Percentiles rank a stretch among this genome's conserved stretches.
Conservation (phyloP, 805 yeast genomes). For the Sungouiella blattae region DNA sequence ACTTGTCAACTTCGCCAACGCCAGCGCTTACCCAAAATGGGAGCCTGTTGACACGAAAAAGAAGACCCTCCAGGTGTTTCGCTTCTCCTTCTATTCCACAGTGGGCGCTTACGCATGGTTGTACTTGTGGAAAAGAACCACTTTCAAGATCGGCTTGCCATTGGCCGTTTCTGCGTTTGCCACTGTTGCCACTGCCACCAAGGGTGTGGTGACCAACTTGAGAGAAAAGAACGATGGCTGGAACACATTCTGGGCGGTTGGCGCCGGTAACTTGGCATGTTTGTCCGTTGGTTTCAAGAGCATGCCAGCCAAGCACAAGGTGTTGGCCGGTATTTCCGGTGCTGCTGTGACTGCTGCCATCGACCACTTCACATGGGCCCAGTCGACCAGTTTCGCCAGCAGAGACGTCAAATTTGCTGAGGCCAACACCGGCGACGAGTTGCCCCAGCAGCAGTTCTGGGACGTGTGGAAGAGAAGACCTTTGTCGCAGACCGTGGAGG, state of each 20-base stretch:
- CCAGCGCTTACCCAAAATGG: constrained; percentile 45
- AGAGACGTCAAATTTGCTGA: constrained; percentile 35
- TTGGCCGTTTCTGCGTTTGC: constrained; percentile 41
- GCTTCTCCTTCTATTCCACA: constrained; percentile 45
- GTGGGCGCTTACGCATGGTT: constrained; percentile 48
- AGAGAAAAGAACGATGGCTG: constrained; percentile 61
- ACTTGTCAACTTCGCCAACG: constrained; percentile 35
- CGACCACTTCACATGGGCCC: constrained; percentile 41
- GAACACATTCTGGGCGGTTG: constrained; percentile 64
- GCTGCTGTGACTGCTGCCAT: constrained; percentile 35
- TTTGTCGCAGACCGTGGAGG: constrained; percentile 70
- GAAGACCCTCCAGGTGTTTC: constrained; percentile 46
- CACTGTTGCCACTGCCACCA: constrained; percentile 49
- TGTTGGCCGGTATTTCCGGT: constrained; percentile 38
- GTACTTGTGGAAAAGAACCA: constrained; percentile 41
- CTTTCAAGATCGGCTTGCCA: constrained; percentile 39
- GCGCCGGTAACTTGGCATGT: constrained; percentile 44
- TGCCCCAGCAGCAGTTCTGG: constrained; percentile 56
- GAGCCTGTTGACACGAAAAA: constrained; percentile 54
- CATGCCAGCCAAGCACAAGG: constrained; percentile 41
- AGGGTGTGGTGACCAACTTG: constrained; percentile 51
- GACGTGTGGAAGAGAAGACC: constrained; percentile 80
- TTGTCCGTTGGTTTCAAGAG: constrained; percentile 42
- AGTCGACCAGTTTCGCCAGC: constrained; percentile 37
- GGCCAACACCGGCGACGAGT: constrained; percentile 36